Base-by-base conservation (phyloP, 805 yeast species). In the Monosporozyma solicola region DNA sequence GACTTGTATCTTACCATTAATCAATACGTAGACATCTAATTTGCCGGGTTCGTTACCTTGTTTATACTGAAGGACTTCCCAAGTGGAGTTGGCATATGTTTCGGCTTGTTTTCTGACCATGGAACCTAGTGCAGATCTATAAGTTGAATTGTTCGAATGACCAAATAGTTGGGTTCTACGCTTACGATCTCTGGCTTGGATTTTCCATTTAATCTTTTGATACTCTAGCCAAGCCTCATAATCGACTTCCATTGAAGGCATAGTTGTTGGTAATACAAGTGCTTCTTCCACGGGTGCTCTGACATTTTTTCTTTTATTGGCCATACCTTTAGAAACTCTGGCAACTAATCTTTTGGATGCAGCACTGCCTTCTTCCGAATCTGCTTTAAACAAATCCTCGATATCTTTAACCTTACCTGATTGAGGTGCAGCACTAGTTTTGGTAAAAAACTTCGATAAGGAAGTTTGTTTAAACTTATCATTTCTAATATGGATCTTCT, bases 141-240 rank as follows among this genome's bases (percentile, higher is more conserved):
- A 79, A 2, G 83, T 72, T 2, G 81, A 65, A 29, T 73, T 78
- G 1, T 75, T 69, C 6, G 77, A 72, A 32, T 75, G 74, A 39
- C 99, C 99, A 73, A 94, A 92, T 27, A 95, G 68, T 57, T 82
- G 83, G 52, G 76, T 76, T 63, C 97, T 78, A 61, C 95, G 79
- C 51, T 76, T 78, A 59, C 89, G 77, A 55, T 84, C 85, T 56
- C 80, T 79, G n/a, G 79, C 77, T 65, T 89, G 95, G 11, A 81
- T 72, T 49, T 72, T 79, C 99, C 99, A 94, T 63, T 87, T 87
- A n/a, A 82, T 77, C 67, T 92, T 90, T 68, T 87, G 92, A 62
- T 86, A 86, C 32, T 72, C 70, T 54, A 94, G 72, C 72, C 85
- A 87, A 0, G 78, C 84, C 16, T 66, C 77, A 67, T 87, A 87